Base-by-base conservation (phyloP, 352 stramenopile genomes). In the Phytophthora aleatoria region DNA sequence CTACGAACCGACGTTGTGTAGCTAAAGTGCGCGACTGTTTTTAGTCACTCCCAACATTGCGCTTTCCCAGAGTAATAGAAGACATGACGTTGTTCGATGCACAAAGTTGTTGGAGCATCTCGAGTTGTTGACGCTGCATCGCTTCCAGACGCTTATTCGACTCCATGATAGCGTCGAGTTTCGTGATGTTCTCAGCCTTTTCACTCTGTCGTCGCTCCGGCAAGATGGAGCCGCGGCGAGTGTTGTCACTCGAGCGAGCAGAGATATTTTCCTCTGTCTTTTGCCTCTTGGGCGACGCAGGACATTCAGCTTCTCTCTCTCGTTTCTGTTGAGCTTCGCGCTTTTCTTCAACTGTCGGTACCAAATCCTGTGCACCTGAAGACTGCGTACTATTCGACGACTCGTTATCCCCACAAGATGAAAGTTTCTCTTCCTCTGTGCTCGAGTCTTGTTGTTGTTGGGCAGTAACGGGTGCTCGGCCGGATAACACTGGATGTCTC, bases 61-160 rank as follows among this genome's bases (percentile, higher is more conserved):
- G 43, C 27, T 56, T 50, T 2, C 11, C 8, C 11, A 28, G 16
- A 44, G 35, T 28, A 38, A 60, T 27, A 30, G 20, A 36, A 1
- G 42, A 55, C 16, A 66, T 0, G 1, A 55, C 26, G 3, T 67
- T 54, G 26, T 56, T 58, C 3, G 61, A 64, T 2, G 53, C 44
- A 39, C 60, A 62, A 4, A 69, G 39, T 36, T 69, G 45, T 41
- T 64, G 55, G 4, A 69, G 47, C 61, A 64, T 69, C 20, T 63
- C 53, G 24, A 69, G 61, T 30, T 69, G 61, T 26, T 69, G 61
- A 20, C 53, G 61, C 39, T 69, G 61, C 61, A 69, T 58, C 39
- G 56, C 54, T 50, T 69, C 61, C 30, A 69, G n/a, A 11, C 61
- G 61, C 41, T 57, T 44, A 12, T 44, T 69, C 3, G 61, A 64